These are phyloP conservation scores for Tieghemostelium lacteum DNA, from an alignment of 78 protist genomes.

Conservation along the genomic window DNA sequence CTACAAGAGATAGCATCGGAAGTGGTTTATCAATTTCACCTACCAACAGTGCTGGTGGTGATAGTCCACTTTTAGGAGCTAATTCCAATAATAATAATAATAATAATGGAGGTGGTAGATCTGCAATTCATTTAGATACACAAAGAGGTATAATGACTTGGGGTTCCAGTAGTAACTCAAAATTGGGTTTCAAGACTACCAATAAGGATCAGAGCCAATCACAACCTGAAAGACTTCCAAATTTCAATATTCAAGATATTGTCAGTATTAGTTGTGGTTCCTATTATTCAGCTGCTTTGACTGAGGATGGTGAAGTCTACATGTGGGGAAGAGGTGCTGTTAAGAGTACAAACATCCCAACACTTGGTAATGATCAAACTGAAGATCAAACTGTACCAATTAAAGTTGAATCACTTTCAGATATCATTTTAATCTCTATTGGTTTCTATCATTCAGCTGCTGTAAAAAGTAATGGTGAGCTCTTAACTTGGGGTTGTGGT, in stretches of 20 bases:
- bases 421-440: conserved; percentile 34
- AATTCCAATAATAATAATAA: too few relatives aligned
- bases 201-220: conserved; percentile 1
- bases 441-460: conserved; percentile 71
- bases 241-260: conserved; percentile 45
- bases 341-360: conserved; percentile 13
- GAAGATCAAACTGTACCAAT: conserved; percentile 45
- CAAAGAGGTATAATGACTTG: conserved; percentile 62
- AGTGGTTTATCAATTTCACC: background rate
- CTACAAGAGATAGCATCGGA: background rate
- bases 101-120: conserved; percentile 1
- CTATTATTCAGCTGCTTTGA: conserved; percentile 35
- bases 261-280: conserved; percentile 42
- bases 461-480: conserved; percentile 44
- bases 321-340: conserved; percentile 63
- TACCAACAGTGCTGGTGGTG: too few relatives aligned
- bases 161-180: conserved; percentile 33
- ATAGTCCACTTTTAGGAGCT: too few relatives aligned
- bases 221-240: conserved; percentile 56
- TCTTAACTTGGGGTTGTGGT: conserved; percentile 68
- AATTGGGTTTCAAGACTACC: conserved; percentile 39
- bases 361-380: background rate
- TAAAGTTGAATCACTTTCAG: conserved; percentile 15
- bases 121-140: conserved; percentile 63
- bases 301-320: conserved; percentile 64